A percentile compares a stretch with the other conserved stretches of the same genome.
Conservation (phyloP, 2,329 filamentous ascomycete species). For the Coleophoma eucalyptorum region DNA sequence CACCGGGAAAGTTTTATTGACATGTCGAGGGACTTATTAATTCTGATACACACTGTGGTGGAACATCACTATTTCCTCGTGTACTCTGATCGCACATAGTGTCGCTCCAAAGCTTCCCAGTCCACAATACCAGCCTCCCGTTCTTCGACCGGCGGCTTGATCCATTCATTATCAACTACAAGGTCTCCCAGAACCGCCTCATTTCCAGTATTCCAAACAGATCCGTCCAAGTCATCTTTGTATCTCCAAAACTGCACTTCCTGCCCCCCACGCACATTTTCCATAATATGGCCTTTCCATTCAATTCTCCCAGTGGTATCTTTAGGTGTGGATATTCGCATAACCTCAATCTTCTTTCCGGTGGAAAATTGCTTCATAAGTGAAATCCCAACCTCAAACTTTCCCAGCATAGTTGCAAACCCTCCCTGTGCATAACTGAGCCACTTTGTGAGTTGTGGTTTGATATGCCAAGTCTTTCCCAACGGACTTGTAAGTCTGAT, state of each 20-base stretch:
- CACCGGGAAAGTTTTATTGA: no score
- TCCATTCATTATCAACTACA: constrained; percentile 14
- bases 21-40: no score
- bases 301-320: constrained; percentile 19
- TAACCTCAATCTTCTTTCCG: constrained; percentile 13
- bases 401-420: constrained; percentile 30
- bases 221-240: constrained; percentile 11
- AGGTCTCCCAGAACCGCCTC: constrained; percentile 5
- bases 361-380: constrained; percentile 11
- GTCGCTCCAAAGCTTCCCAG: constrained; percentile 14
- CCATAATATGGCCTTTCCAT: constrained; percentile 17
- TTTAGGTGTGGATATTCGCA: constrained; percentile 22
- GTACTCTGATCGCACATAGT: no score
- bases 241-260: constrained; percentile 9
- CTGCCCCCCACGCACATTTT: constrained; percentile 7
- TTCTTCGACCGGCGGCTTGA: constrained; percentile 15
- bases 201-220: constrained; percentile 5
- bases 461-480: constrained; percentile 33
- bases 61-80: no score
- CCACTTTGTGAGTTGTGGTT: constrained; percentile 34
- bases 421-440: constrained; percentile 31
- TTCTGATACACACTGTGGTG: no score
- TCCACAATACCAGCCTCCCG: constrained; percentile 17
- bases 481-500: constrained; percentile 31
- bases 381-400: constrained; percentile 27